Evolutionary conservation across 371 early-diverging fungal species (phyloP), one percentile per base, ranked within the genome.

Genomic region (Parasitella parasitica): DNA sequence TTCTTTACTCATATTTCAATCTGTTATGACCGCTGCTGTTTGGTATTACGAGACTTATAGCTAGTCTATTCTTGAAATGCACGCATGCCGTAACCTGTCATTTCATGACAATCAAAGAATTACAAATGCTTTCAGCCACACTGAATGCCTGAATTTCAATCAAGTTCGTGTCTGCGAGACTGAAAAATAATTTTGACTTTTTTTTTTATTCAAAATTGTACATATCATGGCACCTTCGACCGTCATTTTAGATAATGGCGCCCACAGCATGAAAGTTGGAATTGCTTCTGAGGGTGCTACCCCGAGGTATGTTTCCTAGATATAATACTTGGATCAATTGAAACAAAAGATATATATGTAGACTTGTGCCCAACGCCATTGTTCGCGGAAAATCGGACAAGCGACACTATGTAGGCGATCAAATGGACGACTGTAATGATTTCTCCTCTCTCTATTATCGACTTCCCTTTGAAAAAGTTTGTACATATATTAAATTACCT

Each of bases 231-330:
- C 51, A 41, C 38, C 52, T 32, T n/a, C 55, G 6, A 75, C 73
- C 4, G 28, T 92, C 32, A 77, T 92, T 13, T 62, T 92, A 16
- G 93, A 93, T 69, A 92, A 93, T 81, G 93, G 93, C 18, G 92
- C 92, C 16, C 81, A 78, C 36, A 73, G 84, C 9, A 85, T 92
- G 54, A 93, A 93, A 63, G 84, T 77, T 32, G 91, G 90, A 4
- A 78, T 80, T 30, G 76, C 81, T 0, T 79, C 70, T 16, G 59
- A 55, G 8, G 57, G 69, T 3, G 36, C 57, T 0, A 20, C 49
- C 5, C 82, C 84, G 49, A 77, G 63, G 70, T 70, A 71, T n/a
- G 28, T n/a, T n/a, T 11, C 32, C 4, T 32, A 32, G 11, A 32
- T 32, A 15, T 22, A n/a, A 11, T 9, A 18, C 7, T 6, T 20